Evolutionary conservation across 108 stramenopile species (phyloP).

Genomic region (Pseudonitzschia multiseries): DNA sequence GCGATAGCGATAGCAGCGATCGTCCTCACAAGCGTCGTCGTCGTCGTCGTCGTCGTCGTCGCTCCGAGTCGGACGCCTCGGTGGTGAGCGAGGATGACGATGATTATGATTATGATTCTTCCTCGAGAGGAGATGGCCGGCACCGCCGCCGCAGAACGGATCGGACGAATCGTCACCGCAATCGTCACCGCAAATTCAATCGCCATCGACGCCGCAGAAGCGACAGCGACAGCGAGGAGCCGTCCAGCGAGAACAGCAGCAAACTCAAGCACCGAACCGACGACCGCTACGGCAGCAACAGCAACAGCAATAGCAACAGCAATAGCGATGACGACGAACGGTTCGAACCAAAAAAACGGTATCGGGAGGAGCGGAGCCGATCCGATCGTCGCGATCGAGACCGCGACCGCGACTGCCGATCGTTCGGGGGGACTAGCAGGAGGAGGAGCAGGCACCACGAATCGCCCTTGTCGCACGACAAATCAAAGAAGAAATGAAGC

Average conservation of each 20-base stretch:
- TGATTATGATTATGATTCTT: too few species aligned
- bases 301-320: neutral
- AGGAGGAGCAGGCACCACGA: neutral
- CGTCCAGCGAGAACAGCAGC: constrained; percentile 13
- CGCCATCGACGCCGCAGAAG: neutral
- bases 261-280: constrained; percentile 8
- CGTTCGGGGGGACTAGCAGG: neutral
- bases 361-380: neutral
- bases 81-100: too few species aligned
- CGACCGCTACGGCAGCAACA: neutral
- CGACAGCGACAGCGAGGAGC: neutral
- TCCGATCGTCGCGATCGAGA: neutral
- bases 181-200: neutral
- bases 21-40: too few species aligned
- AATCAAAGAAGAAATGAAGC: neutral
- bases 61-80: too few species aligned
- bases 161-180: constrained; percentile 5
- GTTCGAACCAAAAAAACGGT: neutral
- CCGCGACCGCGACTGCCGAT: too few species aligned
- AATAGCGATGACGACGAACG: neutral
- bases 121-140: too few species aligned
- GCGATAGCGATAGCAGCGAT: too few species aligned
- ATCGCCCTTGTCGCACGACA: too few species aligned
- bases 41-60: too few species aligned
- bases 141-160: neutral